Evolutionary conservation across 805 yeast species (phyloP), one percentile per base, ranked within the genome.

Genomic region (Candida manassasensis): DNA sequence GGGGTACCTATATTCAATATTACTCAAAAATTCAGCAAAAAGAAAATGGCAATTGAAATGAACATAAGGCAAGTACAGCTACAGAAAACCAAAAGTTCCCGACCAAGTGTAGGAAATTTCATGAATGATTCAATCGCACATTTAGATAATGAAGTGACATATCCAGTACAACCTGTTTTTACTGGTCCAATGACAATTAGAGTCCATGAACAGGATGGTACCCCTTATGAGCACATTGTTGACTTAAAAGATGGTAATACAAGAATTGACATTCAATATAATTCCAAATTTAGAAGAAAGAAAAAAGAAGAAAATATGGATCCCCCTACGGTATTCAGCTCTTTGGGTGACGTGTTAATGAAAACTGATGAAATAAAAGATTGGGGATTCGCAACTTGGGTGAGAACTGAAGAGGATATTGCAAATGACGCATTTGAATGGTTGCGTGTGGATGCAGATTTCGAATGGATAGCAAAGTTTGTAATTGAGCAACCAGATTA

Each of bases 141-240:
- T 25, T 43, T 71, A 11, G 75, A 73, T 32, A 66, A 63, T 13
- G 73, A 69, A 28, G 67, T 64, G 4, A 32, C 48, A 0, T 55
- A 45, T 30, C 65, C 64, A 5, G 55, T 65, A 0, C 79, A 70
- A 28, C 55, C 61, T n/a, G 72, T 80, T 2, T 86, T 89, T 51
- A 74, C 85, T 0, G 99, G 99, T 0, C 96, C 97, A 0, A 86
- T 93, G 84, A 93, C 99, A 0, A 85, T 93, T 24, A 69, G 98
- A 50, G 89, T 93, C 24, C 98, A 93, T 54, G 99, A 93, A 52
- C 94, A 96, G 0, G 97, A 93, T 57, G 98, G 98, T 6, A 87
- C 97, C 0, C 98, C 99, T 0, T 93, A 93, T 53, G 99, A 93
- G 52, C 99, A 93, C 55, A 90, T 93, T 32, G 96, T 93, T 15